Percentiles rank a stretch among this genome's conserved stretches.
Evolutionary conservation across 2,329 filamentous ascomycete genomes (phyloP).

Genomic region (Calonectria hongkongensis): DNA sequence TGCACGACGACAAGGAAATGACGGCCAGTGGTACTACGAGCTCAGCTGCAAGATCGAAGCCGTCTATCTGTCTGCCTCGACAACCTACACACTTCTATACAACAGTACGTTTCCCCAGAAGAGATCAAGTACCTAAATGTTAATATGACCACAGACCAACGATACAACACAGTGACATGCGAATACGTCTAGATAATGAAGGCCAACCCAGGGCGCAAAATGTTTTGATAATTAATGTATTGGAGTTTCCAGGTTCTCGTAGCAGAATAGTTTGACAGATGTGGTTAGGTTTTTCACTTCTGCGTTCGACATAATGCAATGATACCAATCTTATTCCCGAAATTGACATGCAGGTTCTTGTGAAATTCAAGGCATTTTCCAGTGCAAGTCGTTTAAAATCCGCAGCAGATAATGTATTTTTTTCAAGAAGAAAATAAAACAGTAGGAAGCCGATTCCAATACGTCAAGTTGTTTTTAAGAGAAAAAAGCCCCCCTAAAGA

Average conservation of each 20-base stretch:
- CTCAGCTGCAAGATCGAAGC: slow-evolving; percentile 64
- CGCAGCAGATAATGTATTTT: slow-evolving; percentile 9
- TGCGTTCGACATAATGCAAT: slow-evolving; percentile 39
- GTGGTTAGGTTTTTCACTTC: slow-evolving; percentile 17
- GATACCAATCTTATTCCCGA: slow-evolving; percentile 40
- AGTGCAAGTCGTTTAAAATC: background rate
- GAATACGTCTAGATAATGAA: slow-evolving; percentile 62
- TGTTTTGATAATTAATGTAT: slow-evolving; percentile 22
- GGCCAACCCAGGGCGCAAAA: background rate
- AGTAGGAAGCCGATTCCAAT: slow-evolving; percentile 16
- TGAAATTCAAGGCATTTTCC: background rate
- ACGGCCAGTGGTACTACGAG: slow-evolving; percentile 64
- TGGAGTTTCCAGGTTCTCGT: slow-evolving; percentile 36
- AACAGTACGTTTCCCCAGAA: slow-evolving; percentile 58
- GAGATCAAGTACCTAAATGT: background rate
- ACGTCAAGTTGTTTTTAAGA: slow-evolving; percentile 36
- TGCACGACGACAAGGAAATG: slow-evolving; percentile 57
- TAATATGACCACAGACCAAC: slow-evolving; percentile 57
- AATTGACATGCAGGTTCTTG: too few relatives aligned
- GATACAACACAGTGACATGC: slow-evolving; percentile 64
- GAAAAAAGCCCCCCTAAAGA: slow-evolving; percentile 33
- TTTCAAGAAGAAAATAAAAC: background rate
- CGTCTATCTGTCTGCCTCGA: slow-evolving; percentile 64
- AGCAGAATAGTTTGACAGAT: slow-evolving; percentile 39
- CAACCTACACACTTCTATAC: slow-evolving; percentile 65